Evolutionary conservation across 331 rosid species (phyloP), one percentile per base, ranked within the genome.

Genomic region (Quercus tomentella): DNA sequence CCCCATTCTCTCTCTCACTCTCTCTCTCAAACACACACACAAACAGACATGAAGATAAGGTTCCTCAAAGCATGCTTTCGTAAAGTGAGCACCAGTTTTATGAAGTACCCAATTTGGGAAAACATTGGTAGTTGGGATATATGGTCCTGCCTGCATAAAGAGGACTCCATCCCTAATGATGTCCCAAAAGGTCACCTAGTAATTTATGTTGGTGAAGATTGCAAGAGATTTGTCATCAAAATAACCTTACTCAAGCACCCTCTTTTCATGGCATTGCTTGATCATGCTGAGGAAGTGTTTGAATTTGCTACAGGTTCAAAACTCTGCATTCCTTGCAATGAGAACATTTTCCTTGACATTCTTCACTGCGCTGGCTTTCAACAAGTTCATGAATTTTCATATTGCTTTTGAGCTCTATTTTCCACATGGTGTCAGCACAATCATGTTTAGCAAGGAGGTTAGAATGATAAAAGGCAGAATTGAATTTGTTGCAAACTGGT

Each of bases 111-210:
- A 76, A 70, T 77, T 5, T 2, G 16, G 77, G 77, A 31, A 66
- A 74, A 78, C 22, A 10, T 83, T 67, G 0, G 58, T 52, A 79
- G 9, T 4, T 56, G 75, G 79, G 62, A 56, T 63, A 72, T 71
- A 45, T 65, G 71, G 72, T 73, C 76, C 41, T 37, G 55, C 25
- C 72, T 67, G 5, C 62, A 65, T 20, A 68, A 71, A 45, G 79
- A 84, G 56, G 72, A 83, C 6, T 71, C 4, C 28, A 72, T 89
- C 35, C 93, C 92, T 15, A 82, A 78, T 69, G 91, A 89, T 82
- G 97, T 89, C 10, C 97, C 92, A 31, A 88, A 81, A 31, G 97
- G 97, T 31, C 90, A 91, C 73, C 15, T 88, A 18, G 91, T 83
- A 58, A 90, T 89, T 12, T 89, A 91, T 69, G 91, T 89, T 21